These are phyloP conservation scores for Saccharomyces pastorianus DNA, from an alignment of 1,139 yeast genomes.

Conservation along the genomic window DNA sequence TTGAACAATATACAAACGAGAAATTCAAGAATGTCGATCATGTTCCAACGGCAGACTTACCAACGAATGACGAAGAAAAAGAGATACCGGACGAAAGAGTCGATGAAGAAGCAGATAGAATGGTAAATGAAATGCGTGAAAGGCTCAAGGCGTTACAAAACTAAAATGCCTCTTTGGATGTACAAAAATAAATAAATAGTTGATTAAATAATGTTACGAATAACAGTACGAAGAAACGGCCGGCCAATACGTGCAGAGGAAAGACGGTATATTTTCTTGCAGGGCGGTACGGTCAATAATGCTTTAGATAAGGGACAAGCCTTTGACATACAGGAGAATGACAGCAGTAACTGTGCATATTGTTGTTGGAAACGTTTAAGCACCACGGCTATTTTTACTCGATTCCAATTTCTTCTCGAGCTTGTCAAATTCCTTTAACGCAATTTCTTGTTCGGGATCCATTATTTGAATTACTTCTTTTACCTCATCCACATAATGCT, in stretches of 20 bases:
- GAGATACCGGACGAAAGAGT: constrained; percentile 57
- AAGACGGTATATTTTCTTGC: constrained; percentile 31
- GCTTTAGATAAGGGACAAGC: neutral
- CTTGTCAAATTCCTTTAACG: constrained; percentile 31
- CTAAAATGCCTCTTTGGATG: constrained; percentile 23
- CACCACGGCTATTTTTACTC: constrained; percentile 5
- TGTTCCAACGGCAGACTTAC: constrained; percentile 42
- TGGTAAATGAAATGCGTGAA: constrained; percentile 81
- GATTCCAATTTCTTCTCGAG: constrained; percentile 26
- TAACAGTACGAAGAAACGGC: neutral
- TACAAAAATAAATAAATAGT: neutral
- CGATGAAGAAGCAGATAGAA: constrained; percentile 64
- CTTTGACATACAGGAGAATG: neutral
- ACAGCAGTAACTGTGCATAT: neutral
- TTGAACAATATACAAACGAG: constrained; percentile 43
- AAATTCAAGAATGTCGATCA: constrained; percentile 43
- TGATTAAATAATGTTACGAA: neutral
- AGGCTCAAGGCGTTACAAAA: constrained; percentile 79
- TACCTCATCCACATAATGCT: constrained; percentile 73
- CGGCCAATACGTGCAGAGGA: too few species aligned
- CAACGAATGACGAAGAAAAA: constrained; percentile 35
- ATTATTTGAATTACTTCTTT: constrained; percentile 53
- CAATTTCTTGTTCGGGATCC: constrained; percentile 37
- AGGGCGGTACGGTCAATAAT: neutral
- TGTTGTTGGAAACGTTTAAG: too few species aligned